phyloP scores from a whole-genome alignment of 306 rosid genomes.

The Macrotyloma uniflorum region DNA sequence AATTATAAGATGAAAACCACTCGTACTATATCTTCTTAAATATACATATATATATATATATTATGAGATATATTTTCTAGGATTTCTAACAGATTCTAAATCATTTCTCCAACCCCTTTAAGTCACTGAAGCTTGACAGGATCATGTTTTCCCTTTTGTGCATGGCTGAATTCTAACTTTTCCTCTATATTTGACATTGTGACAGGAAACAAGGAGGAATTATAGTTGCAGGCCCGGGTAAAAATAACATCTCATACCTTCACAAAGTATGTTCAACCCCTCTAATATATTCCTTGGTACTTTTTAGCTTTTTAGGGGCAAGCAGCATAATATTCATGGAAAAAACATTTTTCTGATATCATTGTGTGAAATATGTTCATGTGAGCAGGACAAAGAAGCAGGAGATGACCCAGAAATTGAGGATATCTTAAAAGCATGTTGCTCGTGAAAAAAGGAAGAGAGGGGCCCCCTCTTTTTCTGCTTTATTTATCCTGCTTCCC shows the following conservation, averaged over 20 bases:
- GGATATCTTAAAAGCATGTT: conserved; percentile 75
- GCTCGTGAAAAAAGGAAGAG: conserved; percentile 48
- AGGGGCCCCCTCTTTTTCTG: not conserved
- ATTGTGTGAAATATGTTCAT: conserved; percentile 15
- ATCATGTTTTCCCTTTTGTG: not conserved
- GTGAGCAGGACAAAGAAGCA: conserved; percentile 86
- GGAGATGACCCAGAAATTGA: conserved; percentile 91
- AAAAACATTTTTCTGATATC: not conserved
- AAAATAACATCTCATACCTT: conserved; percentile 72
- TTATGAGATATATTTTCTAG: not conserved
- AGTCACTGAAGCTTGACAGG: not conserved
- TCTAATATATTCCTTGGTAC: conserved; percentile 1
- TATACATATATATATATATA: not conserved
- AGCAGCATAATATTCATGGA: conserved; percentile 12
- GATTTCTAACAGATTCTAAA: not conserved
- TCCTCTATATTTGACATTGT: conserved; percentile 19
- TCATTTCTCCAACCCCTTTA: not conserved
- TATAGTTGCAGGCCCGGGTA: conserved; percentile 94
- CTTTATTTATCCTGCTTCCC: conserved; percentile 8
- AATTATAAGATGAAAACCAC: not conserved
- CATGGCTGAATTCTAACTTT: conserved; percentile 11
- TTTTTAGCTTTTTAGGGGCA: not conserved
- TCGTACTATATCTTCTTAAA: not conserved
- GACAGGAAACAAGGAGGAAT: conserved; percentile 96
- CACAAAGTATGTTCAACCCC: conserved; percentile 61